Conservation (phyloP, 257 asterid genomes). For the Scutellaria baicalensis region DNA sequence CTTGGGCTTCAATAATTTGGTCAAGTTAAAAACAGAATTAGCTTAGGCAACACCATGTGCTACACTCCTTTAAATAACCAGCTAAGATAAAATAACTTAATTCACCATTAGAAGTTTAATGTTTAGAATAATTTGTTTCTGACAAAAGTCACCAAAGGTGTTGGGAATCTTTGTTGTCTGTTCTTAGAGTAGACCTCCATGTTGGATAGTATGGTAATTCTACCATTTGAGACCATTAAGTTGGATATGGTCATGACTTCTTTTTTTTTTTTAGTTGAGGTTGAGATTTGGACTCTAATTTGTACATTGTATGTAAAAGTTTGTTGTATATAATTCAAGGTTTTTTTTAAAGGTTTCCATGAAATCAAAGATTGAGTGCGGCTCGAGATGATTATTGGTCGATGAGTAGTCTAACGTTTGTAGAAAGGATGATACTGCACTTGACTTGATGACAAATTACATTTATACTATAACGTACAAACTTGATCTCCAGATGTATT, state of each 20-base stretch:
- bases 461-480: too few species aligned
- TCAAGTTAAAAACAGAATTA: conserved; percentile 5
- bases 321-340: not conserved
- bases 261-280: not conserved
- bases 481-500: too few species aligned
- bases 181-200: conserved; percentile 5
- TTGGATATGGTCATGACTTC: too few species aligned
- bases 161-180: conserved; percentile 25
- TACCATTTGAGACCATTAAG: not conserved
- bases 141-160: conserved; percentile 20
- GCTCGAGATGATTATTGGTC: too few species aligned
- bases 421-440: too few species aligned
- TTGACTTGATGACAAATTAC: too few species aligned
- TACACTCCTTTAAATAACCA: conserved; percentile 13
- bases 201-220: conserved; percentile 6
- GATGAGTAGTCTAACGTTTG: too few species aligned
- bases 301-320: not conserved
- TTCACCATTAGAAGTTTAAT: conserved; percentile 20
- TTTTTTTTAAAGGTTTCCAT: too few species aligned
- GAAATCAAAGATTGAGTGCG: too few species aligned
- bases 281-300: not conserved
- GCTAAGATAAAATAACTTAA: not conserved
- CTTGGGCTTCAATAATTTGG: conserved; percentile 30
- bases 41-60: conserved; percentile 38
- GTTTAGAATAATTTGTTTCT: conserved; percentile 19